Percentiles rank a stretch among this genome's conserved stretches.
phyloP scores from a whole-genome alignment of 768 basidiomycete genomes.

The Boletus rubroflammeus region DNA sequence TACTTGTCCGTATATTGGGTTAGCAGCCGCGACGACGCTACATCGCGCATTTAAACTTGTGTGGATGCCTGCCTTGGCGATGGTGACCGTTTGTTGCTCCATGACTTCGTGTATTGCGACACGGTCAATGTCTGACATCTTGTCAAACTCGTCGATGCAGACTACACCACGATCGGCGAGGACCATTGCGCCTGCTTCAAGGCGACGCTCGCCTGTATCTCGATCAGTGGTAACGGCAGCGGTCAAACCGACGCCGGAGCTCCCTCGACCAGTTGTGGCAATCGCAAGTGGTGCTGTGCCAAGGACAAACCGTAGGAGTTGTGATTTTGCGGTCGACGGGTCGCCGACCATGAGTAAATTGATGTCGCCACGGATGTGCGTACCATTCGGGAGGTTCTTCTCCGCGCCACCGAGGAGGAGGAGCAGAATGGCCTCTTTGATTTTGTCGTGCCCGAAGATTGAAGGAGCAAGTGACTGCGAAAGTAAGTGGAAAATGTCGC shows the following conservation, averaged over 20 bases:
- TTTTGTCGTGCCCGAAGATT: conserved; percentile 94
- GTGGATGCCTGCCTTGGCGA: conserved; percentile 98
- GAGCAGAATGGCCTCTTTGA: conserved; percentile 90
- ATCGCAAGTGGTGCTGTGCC: conserved; percentile 96
- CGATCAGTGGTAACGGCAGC: conserved; percentile 98
- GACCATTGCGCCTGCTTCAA: conserved; percentile 99
- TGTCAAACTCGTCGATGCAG: conserved; percentile 99
- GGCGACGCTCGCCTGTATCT: conserved; percentile 93
- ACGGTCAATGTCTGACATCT: conserved; percentile 98
- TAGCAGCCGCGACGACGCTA: conserved; percentile 96
- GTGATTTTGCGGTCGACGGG: conserved; percentile 97
- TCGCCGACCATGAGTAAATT: conserved; percentile 99
- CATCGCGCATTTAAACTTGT: conserved; percentile 97
- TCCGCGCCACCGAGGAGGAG: conserved; percentile 94
- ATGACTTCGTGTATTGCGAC: conserved; percentile 99
- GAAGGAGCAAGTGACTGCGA: conserved; percentile 96
- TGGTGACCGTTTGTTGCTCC: conserved; percentile 99
- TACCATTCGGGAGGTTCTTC: conserved; percentile 96
- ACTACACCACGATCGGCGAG: conserved; percentile 98
- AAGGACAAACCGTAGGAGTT: conserved; percentile 92
- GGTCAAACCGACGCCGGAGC: conserved; percentile 98
- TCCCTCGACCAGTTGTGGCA: conserved; percentile 95
- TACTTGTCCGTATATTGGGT: conserved; percentile 97
- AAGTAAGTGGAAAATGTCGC: conserved; percentile 82
- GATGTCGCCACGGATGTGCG: conserved; percentile 98